Percentiles rank a stretch among this genome's conserved stretches.
phyloP scores from a whole-genome alignment of 306 rosid genomes.

The Pterocarpus santalinus region DNA sequence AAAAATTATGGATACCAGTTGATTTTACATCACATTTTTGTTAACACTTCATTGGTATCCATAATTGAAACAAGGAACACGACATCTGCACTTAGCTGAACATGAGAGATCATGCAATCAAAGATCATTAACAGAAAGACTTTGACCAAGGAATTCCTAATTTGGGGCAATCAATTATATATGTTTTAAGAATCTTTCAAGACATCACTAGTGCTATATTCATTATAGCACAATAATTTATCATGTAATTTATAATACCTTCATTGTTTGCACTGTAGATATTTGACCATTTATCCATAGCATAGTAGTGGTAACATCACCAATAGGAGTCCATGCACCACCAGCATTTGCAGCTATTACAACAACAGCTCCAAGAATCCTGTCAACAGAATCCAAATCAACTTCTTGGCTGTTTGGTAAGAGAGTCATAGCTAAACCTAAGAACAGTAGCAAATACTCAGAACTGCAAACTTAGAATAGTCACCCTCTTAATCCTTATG shows the following conservation, averaged over 20 bases:
- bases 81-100: conserved; percentile 21
- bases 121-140: conserved; percentile 19
- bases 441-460: conserved; percentile 16
- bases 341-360: conserved; percentile 99
- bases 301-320: conserved; percentile 98
- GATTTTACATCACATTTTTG: background rate
- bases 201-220: conserved; percentile 23
- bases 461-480: conserved; percentile 26
- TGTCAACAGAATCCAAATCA: conserved; percentile 58
- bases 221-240: conserved; percentile 22
- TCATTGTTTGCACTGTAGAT: conserved; percentile 80
- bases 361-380: conserved; percentile 96
- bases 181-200: conserved; percentile 29
- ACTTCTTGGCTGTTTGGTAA: conserved; percentile 34
- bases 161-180: background rate
- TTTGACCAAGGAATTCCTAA: conserved; percentile 13
- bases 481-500: conserved; percentile 10
- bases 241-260: conserved; percentile 52
- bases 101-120: conserved; percentile 21
- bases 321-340: conserved; percentile 99
- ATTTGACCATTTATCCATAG: conserved; percentile 98
- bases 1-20: conserved; percentile 26
- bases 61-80: background rate
- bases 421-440: conserved; percentile 23
- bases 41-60: background rate